Evolutionary conservation across 2,329 filamentous ascomycete species (phyloP).

Genomic region (Onygena corvina): DNA sequence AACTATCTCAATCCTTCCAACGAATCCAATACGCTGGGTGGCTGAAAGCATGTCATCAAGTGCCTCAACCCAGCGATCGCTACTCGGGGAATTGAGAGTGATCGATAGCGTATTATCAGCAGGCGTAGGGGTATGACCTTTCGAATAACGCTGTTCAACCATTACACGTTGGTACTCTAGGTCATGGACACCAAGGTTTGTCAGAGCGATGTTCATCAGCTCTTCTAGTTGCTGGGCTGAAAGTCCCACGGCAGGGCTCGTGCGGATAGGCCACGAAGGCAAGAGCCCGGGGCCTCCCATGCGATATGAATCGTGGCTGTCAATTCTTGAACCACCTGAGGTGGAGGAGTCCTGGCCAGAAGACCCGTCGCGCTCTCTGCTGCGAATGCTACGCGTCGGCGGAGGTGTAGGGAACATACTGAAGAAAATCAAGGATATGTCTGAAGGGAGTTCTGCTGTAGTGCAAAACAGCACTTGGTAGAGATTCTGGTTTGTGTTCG

Average conservation of each 20-base stretch:
- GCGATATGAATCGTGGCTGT: background rate
- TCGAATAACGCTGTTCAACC: background rate
- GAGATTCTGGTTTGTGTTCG: too few relatives aligned
- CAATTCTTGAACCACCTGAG: background rate
- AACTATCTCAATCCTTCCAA: conserved; percentile 5
- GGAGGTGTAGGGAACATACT: background rate
- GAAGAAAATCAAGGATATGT: too few relatives aligned
- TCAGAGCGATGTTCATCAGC: background rate
- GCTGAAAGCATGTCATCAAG: background rate
- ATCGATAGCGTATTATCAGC: conserved; percentile 8
- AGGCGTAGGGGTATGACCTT: background rate
- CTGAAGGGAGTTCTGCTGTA: too few relatives aligned
- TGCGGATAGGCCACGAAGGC: conserved; percentile 5
- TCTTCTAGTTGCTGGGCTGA: background rate
- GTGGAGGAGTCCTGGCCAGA: background rate
- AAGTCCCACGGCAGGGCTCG: background rate
- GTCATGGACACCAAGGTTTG: background rate
- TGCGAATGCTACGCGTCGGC: background rate
- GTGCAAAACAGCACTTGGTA: too few relatives aligned
- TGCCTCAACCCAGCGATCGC: background rate
- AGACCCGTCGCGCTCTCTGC: background rate
- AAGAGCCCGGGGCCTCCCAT: conserved; percentile 5
- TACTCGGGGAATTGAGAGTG: background rate
- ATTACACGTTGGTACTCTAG: conserved; percentile 1
- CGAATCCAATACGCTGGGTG: background rate